Evolutionary conservation across 208 protist genomes (phyloP).

Genomic region (Leishmania braziliensis): DNA sequence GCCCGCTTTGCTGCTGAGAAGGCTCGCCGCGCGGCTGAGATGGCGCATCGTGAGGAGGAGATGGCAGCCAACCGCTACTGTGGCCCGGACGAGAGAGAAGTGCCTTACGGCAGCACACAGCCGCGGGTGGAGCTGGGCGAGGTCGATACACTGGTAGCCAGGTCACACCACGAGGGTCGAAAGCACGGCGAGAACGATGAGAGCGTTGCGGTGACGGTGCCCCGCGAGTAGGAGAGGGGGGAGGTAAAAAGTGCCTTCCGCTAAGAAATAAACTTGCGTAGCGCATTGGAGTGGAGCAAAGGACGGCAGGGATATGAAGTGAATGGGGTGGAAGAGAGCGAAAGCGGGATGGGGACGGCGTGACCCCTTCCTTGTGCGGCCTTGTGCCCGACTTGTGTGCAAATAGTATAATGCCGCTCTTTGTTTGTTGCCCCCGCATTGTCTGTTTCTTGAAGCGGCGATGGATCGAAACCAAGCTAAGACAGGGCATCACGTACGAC

Average conservation of each 20-base stretch:
- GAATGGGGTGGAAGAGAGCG: not conserved
- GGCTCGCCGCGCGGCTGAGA: constrained; percentile 24
- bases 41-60: constrained; percentile 21
- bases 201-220: not conserved
- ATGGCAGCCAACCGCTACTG: constrained; percentile 6
- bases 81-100: not conserved
- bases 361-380: not conserved
- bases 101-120: constrained; percentile 6
- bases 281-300: not conserved
- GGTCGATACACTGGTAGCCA: not conserved
- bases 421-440: not conserved
- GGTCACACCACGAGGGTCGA: not conserved
- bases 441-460: not conserved
- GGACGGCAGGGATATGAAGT: not conserved
- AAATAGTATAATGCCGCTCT: not conserved
- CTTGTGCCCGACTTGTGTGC: not conserved
- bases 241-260: not conserved
- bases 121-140: constrained; percentile 14
- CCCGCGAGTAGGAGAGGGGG: constrained; percentile 12
- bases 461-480: not conserved
- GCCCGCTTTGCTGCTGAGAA: constrained; percentile 24
- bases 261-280: not conserved
- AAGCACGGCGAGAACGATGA: not conserved
- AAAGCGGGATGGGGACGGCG: not conserved
- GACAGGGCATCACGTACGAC: not conserved